Conservation (phyloP, 2,329 filamentous ascomycete species). For the Aspergillus spinulosporus region DNA sequence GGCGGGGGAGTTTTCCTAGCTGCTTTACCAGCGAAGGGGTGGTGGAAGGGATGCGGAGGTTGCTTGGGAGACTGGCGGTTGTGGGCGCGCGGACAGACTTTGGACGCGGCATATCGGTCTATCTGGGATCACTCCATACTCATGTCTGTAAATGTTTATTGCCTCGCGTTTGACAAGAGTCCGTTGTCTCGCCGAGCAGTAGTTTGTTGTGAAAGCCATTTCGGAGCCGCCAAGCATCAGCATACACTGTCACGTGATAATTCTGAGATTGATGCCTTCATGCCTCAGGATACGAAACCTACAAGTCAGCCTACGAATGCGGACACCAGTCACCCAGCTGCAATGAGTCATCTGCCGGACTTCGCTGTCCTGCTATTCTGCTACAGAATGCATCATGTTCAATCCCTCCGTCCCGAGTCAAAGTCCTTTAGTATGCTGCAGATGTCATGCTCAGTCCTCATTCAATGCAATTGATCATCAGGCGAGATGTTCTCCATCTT, state of each 20-base stretch:
- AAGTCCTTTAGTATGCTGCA: background rate
- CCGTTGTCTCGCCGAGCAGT: background rate
- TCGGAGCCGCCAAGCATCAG: background rate
- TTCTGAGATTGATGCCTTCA: background rate
- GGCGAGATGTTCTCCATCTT: background rate
- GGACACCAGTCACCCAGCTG: background rate
- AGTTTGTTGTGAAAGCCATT: background rate
- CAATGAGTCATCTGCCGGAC: background rate
- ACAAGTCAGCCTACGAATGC: background rate
- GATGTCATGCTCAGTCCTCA: background rate
- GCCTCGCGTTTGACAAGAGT: background rate
- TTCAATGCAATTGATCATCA: background rate
- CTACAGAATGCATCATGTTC: background rate
- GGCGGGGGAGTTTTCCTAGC: conserved; percentile 68
- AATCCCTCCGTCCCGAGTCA: background rate
- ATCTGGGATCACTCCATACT: background rate
- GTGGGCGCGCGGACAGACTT: conserved; percentile 59
- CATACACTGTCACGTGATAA: background rate
- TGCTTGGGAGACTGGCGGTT: conserved; percentile 68
- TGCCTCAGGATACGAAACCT: background rate
- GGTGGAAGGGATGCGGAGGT: conserved; percentile 65
- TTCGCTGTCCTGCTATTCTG: background rate
- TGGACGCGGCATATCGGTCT: conserved; percentile 30
- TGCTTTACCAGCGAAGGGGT: conserved; percentile 66
- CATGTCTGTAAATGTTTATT: background rate